Percentiles rank a stretch among this genome's conserved stretches.
These are phyloP conservation scores for Tetrapisispora pingtungensis DNA, from an alignment of 805 yeast genomes.

Conservation along the genomic window DNA sequence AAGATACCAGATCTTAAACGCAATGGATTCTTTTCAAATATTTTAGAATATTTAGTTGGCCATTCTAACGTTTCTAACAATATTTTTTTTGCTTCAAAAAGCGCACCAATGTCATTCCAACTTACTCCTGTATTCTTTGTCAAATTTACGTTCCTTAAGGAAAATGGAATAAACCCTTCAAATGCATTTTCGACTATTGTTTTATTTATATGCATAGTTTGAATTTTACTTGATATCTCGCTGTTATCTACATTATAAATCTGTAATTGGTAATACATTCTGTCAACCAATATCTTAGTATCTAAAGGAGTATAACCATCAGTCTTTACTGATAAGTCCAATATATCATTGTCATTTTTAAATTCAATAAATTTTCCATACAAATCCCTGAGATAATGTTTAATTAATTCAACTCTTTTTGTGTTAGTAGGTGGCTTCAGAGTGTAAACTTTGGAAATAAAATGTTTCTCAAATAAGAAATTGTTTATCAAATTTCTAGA, in stretches of 20 bases:
- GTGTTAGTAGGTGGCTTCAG: slow-evolving; percentile 62
- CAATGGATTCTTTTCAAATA: slow-evolving; percentile 80
- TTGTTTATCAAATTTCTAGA: slow-evolving; percentile 59
- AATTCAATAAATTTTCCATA: slow-evolving; percentile 19
- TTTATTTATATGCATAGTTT: slow-evolving; percentile 10
- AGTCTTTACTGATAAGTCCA: slow-evolving; percentile 55
- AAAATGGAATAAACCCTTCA: slow-evolving; percentile 66
- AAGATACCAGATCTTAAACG: slow-evolving; percentile 82
- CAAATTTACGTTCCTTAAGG: slow-evolving; percentile 75
- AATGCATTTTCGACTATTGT: slow-evolving; percentile 45
- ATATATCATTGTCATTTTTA: slow-evolving; percentile 35
- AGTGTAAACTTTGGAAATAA: slow-evolving; percentile 52
- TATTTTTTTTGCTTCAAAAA: slow-evolving; percentile 61
- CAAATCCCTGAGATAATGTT: slow-evolving; percentile 32
- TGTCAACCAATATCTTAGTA: slow-evolving; percentile 56
- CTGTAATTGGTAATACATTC: slow-evolving; percentile 46
- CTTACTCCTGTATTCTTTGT: slow-evolving; percentile 50
- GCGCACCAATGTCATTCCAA: slow-evolving; percentile 90
- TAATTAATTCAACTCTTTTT: slow-evolving; percentile 41
- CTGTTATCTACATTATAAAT: neutral
- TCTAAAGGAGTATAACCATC: slow-evolving; percentile 90
- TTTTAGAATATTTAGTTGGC: slow-evolving; percentile 95
- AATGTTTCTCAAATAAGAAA: slow-evolving; percentile 53
- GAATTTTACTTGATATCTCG: neutral
- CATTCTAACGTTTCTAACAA: slow-evolving; percentile 86